phyloP scores from a whole-genome alignment of 306 rosid species.

The Albizia julibrissin region DNA sequence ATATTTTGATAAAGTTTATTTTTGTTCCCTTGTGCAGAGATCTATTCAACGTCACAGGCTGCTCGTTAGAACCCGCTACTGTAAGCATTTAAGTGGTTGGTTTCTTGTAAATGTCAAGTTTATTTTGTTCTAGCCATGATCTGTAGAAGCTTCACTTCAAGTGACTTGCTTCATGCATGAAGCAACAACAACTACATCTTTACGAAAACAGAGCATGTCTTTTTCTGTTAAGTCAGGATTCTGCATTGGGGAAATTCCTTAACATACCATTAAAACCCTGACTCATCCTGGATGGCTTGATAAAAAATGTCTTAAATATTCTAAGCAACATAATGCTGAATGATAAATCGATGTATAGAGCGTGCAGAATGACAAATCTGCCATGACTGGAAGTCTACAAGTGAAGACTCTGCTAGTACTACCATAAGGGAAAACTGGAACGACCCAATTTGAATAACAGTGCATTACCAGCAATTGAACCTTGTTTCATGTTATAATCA shows the following conservation, averaged over 20 bases:
- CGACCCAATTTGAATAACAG: not conserved
- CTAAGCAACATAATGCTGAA: not conserved
- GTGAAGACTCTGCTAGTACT: not conserved
- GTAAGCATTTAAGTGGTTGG: conserved; percentile 50
- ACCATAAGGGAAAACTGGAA: not conserved
- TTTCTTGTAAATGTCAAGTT: conserved; percentile 20
- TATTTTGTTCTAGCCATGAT: not conserved
- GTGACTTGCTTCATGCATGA: conserved; percentile 14
- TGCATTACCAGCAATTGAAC: not conserved
- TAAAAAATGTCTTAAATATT: not conserved
- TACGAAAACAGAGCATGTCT: not conserved
- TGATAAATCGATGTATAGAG: not conserved
- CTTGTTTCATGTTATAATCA: not conserved
- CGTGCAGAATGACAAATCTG: conserved; percentile 2
- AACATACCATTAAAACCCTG: not conserved
- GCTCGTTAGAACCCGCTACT: conserved; percentile 86
- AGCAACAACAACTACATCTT: not conserved
- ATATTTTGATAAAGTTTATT: conserved; percentile 32
- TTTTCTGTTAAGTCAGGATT: conserved; percentile 4
- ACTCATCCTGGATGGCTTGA: not conserved
- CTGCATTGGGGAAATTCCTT: not conserved
- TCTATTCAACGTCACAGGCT: conserved; percentile 73
- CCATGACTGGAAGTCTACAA: not conserved
- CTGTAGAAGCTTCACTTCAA: conserved; percentile 15
- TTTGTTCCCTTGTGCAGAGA: conserved; percentile 55